Conservation (phyloP, 1,139 yeast species). For the Suhomyces terraborum region DNA sequence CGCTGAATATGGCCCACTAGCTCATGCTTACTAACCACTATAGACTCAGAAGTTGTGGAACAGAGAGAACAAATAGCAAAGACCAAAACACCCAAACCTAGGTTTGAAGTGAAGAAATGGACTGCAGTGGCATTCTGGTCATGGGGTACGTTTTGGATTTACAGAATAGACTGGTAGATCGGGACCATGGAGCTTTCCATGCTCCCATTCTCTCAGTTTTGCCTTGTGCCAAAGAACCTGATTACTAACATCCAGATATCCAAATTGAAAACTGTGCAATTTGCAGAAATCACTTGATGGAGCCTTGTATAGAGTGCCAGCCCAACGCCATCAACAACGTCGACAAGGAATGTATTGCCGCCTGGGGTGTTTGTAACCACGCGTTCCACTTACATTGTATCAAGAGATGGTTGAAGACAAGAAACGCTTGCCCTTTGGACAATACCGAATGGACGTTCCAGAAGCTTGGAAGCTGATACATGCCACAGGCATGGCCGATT, state of each 20-base stretch:
- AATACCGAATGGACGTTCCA: conserved; percentile 92
- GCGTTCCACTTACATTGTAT: conserved; percentile 96
- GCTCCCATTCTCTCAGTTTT: no score
- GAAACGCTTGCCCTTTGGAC: conserved; percentile 97
- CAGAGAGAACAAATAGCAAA: conserved; percentile 19
- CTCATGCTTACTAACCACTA: conserved; percentile 11
- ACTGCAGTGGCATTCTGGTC: conserved; percentile 99
- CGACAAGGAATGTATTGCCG: conserved; percentile 87
- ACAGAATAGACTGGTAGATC: not conserved
- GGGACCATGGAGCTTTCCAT: no score
- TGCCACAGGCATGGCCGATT: not conserved
- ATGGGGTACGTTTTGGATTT: conserved; percentile 66
- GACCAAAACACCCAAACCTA: conserved; percentile 30
- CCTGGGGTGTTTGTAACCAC: conserved; percentile 96
- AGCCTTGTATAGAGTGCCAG: conserved; percentile 96
- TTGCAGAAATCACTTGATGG: conserved; percentile 98
- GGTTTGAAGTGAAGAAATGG: conserved; percentile 67
- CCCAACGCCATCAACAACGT: conserved; percentile 70
- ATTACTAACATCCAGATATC: conserved; percentile 52
- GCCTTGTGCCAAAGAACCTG: no score
- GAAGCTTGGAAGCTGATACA: conserved; percentile 56
- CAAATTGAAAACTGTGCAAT: conserved; percentile 97
- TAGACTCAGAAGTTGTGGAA: conserved; percentile 17
- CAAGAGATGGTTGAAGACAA: conserved; percentile 92
- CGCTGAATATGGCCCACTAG: not conserved